phyloP scores from a whole-genome alignment of 1,284 basidiomycete genomes.

The Pascua guehoae region DNA sequence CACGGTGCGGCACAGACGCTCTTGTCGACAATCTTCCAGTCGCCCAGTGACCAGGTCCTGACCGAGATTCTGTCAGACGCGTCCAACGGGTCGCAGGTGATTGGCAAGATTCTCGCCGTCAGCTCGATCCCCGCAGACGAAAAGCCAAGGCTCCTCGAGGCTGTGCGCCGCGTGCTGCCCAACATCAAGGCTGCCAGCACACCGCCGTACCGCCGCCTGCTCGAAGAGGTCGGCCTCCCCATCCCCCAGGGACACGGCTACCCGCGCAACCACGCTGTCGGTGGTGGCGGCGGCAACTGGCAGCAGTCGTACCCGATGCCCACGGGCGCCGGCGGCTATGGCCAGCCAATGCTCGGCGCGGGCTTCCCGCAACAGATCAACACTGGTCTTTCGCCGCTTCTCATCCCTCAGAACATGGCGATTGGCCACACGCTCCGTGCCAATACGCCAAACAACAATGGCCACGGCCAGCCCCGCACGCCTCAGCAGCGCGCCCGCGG shows the following conservation, averaged over 20 bases:
- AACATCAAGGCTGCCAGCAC: constrained; percentile 83
- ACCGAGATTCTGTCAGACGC: constrained; percentile 92
- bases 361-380: constrained; percentile 27
- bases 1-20: constrained; percentile 70
- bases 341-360: constrained; percentile 20
- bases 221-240: constrained; percentile 89
- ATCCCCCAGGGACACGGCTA: constrained; percentile 55
- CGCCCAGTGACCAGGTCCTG: constrained; percentile 77
- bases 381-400: constrained; percentile 30
- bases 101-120: constrained; percentile 87
- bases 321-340: constrained; percentile 3
- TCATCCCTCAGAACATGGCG: constrained; percentile 43
- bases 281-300: constrained; percentile 6
- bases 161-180: constrained; percentile 81
- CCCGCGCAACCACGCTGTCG: constrained; percentile 14
- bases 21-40: constrained; percentile 78
- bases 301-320: constrained; percentile 15
- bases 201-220: constrained; percentile 86
- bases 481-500: constrained; percentile 34
- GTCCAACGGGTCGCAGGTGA: constrained; percentile 89
- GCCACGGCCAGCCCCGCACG: constrained; percentile 29
- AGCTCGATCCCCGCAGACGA: constrained; percentile 70
- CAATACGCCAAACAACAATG: constrained; percentile 19
- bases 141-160: constrained; percentile 69
- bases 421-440: constrained; percentile 33